Evolutionary conservation across 2,329 filamentous ascomycete species (phyloP), one percentile per base, ranked within the genome.

Genomic region (Fusarium subglutinans): DNA sequence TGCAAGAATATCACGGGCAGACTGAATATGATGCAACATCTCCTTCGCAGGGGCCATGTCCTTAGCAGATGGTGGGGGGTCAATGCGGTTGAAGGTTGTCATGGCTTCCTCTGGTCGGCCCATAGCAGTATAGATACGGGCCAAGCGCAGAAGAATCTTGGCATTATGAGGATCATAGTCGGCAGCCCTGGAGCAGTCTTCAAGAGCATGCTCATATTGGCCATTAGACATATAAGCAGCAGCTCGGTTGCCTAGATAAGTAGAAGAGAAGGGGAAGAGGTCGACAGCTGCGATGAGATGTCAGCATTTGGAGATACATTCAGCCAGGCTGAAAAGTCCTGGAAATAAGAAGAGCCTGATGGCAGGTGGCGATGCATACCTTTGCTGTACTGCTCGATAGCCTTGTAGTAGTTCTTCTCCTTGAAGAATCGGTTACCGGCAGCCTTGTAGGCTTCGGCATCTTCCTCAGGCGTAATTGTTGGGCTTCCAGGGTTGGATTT

Each of bases 401-500:
- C 96, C 80, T 93, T 92, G 69, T 88, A 85, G 82, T 96, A 99
- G 80, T 98, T 94, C 81, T 93, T 94, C 73, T 95, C 94, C 86
- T 98, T 98, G 89, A 98, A 99, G 80, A 94, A 96, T 80, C 96
- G 96, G 86, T 99, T 99, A 67, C 96, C 96, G 5, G 94, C 90
- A 77, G 93, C 90, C 87, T 99, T 99, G 89, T 92, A 98, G 18
- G 91, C 88, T 84, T 99, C 96, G 33, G 96, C 94, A 80, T 98
- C 94, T 61, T 96, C 93, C 47, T 84, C 83, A 30, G 86, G 82
- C 41, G 84, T 87, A 50, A 87, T 84, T 56, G 85, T 84, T 48
- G 89, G 90, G 80, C 88, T 91, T 63, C 87, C 87, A 50, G 89
- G 88, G 79, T 88, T 90, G 35, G 89, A 90, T 78, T 89, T 88